Conservation (phyloP, 768 basidiomycete genomes). For the Suillus subluteus region DNA sequence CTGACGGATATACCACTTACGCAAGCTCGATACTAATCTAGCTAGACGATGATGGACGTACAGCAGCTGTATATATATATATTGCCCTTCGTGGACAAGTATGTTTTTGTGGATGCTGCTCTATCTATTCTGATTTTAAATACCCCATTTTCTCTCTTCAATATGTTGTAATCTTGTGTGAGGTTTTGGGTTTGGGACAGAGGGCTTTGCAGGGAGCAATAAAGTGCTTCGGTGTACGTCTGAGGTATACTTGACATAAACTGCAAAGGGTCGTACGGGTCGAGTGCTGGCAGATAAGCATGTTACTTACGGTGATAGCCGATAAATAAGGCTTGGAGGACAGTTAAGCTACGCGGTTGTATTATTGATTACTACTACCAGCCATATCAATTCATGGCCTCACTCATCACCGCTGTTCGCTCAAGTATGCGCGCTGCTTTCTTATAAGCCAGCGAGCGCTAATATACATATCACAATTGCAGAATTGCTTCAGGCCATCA, state of each 20-base stretch:
- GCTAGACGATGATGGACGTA: constrained; percentile 19
- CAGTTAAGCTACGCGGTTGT: not conserved
- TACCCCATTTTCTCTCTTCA: constrained; percentile 14
- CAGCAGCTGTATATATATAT: constrained; percentile 25
- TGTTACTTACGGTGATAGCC: constrained; percentile 18
- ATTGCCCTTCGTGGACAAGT: constrained; percentile 17
- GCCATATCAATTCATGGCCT: constrained; percentile 45
- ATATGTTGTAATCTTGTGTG: constrained; percentile 5
- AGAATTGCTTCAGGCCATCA: constrained; percentile 89
- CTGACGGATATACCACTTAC: constrained; percentile 15
- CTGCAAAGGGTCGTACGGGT: not conserved
- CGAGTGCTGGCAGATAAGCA: not conserved
- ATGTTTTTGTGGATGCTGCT: constrained; percentile 17
- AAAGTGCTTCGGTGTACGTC: not conserved
- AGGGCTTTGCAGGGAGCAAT: not conserved
- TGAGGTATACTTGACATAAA: not conserved
- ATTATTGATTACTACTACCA: constrained; percentile 6
- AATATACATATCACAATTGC: constrained; percentile 11
- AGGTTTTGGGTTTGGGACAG: not conserved
- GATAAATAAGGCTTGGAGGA: constrained; percentile 1
- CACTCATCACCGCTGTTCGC: constrained; percentile 50
- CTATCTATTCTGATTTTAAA: constrained; percentile 3
- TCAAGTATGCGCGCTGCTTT: constrained; percentile 40
- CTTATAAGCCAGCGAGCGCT: not conserved
- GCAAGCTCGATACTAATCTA: constrained; percentile 26